Conservation (phyloP, 2,329 filamentous ascomycete species). For the Fusarium pseudocircinatum region DNA sequence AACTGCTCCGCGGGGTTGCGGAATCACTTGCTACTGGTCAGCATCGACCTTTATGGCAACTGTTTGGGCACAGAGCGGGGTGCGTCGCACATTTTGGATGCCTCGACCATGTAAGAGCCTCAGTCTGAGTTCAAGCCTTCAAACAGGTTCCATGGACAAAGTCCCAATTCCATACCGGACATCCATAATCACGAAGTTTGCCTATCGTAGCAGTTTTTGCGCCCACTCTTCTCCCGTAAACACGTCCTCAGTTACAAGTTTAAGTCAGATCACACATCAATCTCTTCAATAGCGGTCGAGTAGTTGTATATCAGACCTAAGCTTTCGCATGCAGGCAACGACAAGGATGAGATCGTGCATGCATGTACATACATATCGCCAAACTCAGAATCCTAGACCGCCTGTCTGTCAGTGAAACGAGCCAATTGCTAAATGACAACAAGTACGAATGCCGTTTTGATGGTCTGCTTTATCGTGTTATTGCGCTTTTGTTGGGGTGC, state of each 20-base stretch:
- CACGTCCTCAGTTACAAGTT: not conserved
- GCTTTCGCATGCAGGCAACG: slow-evolving; percentile 14
- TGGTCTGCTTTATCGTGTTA: slow-evolving; percentile 24
- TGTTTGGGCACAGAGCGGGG: not conserved
- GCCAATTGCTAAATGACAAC: slow-evolving; percentile 32
- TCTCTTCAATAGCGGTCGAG: slow-evolving; percentile 13
- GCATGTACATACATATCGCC: slow-evolving; percentile 39
- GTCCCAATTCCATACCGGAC: not conserved
- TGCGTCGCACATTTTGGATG: slow-evolving; percentile 11
- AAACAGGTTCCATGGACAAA: not conserved
- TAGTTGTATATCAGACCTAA: slow-evolving; percentile 11
- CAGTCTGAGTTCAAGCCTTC: slow-evolving; percentile 6
- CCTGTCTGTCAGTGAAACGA: slow-evolving; percentile 27
- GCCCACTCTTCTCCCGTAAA: not conserved
- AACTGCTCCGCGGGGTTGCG: slow-evolving; percentile 11
- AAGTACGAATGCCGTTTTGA: slow-evolving; percentile 4
- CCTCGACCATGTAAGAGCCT: slow-evolving; percentile 5
- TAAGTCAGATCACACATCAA: not conserved
- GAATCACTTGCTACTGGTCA: slow-evolving; percentile 4
- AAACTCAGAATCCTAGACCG: slow-evolving; percentile 44
- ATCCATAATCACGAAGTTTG: not conserved
- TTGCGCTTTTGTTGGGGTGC: slow-evolving; percentile 18
- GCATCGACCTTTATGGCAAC: slow-evolving; percentile 2
- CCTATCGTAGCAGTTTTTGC: not conserved
- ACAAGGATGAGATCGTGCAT: slow-evolving; percentile 38